A percentile compares a stretch with the other conserved stretches of the same genome.
Evolutionary conservation across 176 grass and related monocot species (phyloP).

Genomic region (Elaeis guineensis): DNA sequence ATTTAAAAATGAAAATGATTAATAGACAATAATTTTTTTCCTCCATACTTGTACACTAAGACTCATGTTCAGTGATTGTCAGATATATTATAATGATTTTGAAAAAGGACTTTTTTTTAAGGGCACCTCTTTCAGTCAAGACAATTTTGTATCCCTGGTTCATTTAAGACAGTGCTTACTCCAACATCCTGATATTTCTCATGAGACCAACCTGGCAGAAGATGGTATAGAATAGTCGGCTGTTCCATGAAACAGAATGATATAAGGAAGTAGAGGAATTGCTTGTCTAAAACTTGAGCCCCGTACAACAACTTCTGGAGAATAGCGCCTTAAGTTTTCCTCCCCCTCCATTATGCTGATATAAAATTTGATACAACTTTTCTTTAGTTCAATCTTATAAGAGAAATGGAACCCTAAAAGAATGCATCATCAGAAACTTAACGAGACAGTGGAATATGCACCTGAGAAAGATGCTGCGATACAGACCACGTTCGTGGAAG

Average conservation of each 20-base stretch:
- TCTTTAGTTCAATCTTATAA: neutral
- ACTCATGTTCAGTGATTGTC: too few species aligned
- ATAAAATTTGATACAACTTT: conserved; percentile 17
- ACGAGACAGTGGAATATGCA: conserved; percentile 8
- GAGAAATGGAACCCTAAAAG: neutral
- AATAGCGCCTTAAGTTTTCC: conserved; percentile 53
- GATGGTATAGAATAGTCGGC: conserved; percentile 94
- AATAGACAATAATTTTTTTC: too few species aligned
- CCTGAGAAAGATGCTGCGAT: conserved; percentile 85
- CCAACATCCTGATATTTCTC: neutral
- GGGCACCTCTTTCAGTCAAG: too few species aligned
- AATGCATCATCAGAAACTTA: conserved; percentile 11
- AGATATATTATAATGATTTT: too few species aligned
- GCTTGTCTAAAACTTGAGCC: conserved; percentile 42
- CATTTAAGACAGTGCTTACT: too few species aligned
- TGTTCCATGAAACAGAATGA: conserved; percentile 91
- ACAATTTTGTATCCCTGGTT: too few species aligned
- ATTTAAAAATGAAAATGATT: too few species aligned
- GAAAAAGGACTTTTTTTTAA: too few species aligned
- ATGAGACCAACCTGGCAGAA: conserved; percentile 60
- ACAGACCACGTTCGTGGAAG: conserved; percentile 76
- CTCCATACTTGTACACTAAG: too few species aligned
- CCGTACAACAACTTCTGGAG: conserved; percentile 73
- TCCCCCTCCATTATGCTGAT: conserved; percentile 99
- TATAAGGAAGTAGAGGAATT: conserved; percentile 59